Conservation (phyloP, 768 basidiomycete species). For the Collybia nuda region DNA sequence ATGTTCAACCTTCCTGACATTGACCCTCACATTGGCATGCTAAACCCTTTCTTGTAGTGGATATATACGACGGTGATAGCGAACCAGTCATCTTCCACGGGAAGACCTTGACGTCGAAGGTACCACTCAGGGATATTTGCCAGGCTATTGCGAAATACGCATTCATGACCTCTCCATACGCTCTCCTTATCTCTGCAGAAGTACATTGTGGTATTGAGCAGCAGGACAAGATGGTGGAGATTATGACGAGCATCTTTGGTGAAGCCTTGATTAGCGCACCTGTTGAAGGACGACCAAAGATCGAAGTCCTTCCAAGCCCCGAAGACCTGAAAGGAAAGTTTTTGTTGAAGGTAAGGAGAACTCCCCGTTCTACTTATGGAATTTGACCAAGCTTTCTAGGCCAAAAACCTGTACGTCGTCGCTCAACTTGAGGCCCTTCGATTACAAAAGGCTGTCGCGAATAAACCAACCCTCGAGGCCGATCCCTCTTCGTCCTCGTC, state of each 20-base stretch:
- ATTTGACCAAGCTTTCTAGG: slow-evolving; percentile 33
- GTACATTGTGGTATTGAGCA: slow-evolving; percentile 77
- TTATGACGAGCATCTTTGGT: slow-evolving; percentile 48
- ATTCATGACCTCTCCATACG: slow-evolving; percentile 91
- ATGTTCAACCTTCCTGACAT: slow-evolving; percentile 25
- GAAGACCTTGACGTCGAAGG: slow-evolving; percentile 86
- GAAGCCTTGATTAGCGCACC: slow-evolving; percentile 33
- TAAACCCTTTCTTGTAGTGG: slow-evolving; percentile 57
- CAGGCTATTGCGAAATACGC: slow-evolving; percentile 89
- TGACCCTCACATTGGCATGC: not conserved
- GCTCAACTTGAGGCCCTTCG: slow-evolving; percentile 14
- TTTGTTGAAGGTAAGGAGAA: slow-evolving; percentile 68
- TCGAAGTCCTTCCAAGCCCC: slow-evolving; percentile 79
- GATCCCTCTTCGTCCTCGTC: too few species aligned
- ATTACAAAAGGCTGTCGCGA: slow-evolving; percentile 13
- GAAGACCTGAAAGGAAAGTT: slow-evolving; percentile 80
- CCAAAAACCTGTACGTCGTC: slow-evolving; percentile 71
- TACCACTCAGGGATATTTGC: slow-evolving; percentile 81
- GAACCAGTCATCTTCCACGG: slow-evolving; percentile 94
- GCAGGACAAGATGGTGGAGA: slow-evolving; percentile 48
- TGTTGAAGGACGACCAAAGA: slow-evolving; percentile 38
- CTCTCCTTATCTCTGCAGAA: slow-evolving; percentile 97
- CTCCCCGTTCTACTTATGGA: not conserved
- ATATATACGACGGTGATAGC: slow-evolving; percentile 84
- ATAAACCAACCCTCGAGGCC: slow-evolving; percentile 8